phyloP scores from a whole-genome alignment of 352 stramenopile genomes.

The Globisporangium alternatum region DNA sequence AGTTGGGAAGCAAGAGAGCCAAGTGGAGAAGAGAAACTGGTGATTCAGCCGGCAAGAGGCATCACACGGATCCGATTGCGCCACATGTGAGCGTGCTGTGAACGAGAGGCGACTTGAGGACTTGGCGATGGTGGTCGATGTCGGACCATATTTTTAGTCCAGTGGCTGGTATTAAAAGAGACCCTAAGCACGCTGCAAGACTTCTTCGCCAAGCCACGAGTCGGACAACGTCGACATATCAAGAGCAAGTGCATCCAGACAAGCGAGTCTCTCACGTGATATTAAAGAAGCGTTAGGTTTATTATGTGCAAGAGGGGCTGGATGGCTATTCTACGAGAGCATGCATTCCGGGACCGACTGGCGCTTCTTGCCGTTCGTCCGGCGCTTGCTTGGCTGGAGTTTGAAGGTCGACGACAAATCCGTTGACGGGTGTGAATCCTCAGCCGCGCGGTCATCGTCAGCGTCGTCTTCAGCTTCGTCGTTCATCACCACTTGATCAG shows the following conservation, averaged over 20 bases:
- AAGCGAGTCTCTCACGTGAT: not conserved
- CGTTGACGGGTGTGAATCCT: conserved; percentile 1
- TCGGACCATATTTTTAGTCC: not conserved
- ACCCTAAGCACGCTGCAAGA: not conserved
- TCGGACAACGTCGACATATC: not conserved
- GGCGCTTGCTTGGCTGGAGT: conserved; percentile 47
- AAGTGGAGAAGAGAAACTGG: not conserved
- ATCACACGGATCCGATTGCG: not conserved
- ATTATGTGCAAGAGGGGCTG: not conserved
- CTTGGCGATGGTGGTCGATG: not conserved
- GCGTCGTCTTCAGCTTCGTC: conserved; percentile 9
- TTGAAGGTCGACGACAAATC: conserved; percentile 2
- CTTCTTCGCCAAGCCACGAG: not conserved
- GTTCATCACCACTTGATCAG: not conserved
- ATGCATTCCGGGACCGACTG: conserved; percentile 30
- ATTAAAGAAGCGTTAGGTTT: not conserved
- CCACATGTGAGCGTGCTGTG: not conserved
- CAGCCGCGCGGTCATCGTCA: not conserved
- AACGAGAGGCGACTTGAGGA: not conserved
- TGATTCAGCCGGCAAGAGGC: not conserved
- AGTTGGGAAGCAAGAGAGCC: not conserved
- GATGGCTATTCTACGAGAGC: conserved; percentile 22
- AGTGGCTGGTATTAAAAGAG: not conserved
- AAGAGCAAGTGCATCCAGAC: not conserved
- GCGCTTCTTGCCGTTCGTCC: conserved; percentile 71